Base-by-base conservation (phyloP, 805 yeast species). In the Debaryomyces tyrocola region DNA sequence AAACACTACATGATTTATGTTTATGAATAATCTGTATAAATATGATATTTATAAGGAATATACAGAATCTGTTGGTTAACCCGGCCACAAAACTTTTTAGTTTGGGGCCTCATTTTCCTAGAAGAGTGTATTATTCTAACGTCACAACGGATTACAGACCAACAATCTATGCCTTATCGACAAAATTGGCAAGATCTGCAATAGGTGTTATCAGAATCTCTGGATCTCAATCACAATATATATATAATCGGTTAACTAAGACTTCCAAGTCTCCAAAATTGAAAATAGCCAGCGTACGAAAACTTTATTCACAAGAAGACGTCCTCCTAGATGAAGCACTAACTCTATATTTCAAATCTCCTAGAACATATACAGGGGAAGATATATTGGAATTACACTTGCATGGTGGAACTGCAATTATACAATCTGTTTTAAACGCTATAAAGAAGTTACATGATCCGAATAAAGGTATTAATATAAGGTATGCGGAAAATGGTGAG, bases 401-500 rank as follows among this genome's bases (percentile, higher is more conserved):
- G 2, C 99, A 94, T 64, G 99, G 99, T 3, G 97, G 98, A 4
- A 82, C 78, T 10, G 97, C 98, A 0, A 89, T 92, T 1, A 79
- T 88, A 2, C 72, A 75, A 40, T 77, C 90, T 0, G 87, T 91
- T 0, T 57, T 91, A 40, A 69, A 69, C 4, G 83, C 95, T 0
- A 82, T 94, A 4, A 70, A 73, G 34, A 44, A 56, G 0, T 53
- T 85, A 4, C 87, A 86, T 55, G 64, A 75, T 4, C 74, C 78
- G 0, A 58, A 63, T 0, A 47, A 56, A 0, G 73, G 73, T 3
- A 51, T 66, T 5, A 47, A 55, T 12, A 80, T 92, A 11, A 62
- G 98, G 44, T 83, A 85, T 60, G 99, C 99, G 0, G 92, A 87
- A 57, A 84, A 90, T 6, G 99, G 99, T 7, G 99, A 94, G 64